Base-by-base conservation (phyloP, 495 filamentous ascomycete species). In the Penicillium ochrochloron region DNA sequence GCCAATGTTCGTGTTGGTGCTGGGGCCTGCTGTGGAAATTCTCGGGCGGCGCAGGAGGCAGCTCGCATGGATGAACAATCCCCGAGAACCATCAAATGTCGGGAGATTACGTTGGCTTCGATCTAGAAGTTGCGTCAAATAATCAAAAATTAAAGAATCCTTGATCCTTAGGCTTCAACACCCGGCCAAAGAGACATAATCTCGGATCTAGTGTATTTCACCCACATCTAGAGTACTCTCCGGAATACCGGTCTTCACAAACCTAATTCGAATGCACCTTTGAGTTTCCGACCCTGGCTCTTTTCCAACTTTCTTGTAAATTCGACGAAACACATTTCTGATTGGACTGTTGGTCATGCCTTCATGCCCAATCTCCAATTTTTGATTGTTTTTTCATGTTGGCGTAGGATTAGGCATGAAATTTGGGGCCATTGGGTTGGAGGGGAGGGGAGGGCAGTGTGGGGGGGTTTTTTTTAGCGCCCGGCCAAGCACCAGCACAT, bases 331-430 rank as follows among this genome's bases (percentile, higher is more conserved):
- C 9, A 14, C 5, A 9, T 42, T 33, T 35, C n/a, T 25, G 15
- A 46, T 42, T 53, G 50, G 41, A 35, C 15, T 0, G 21, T 31
- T 37, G 29, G 29, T 12, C 11, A 5, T 23, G 10, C 53, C 44
- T 48, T 52, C 25, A 65, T 72, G 68, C 68, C 70, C 64, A 71
- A 65, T 67, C 53, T 17, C 34, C 19, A 7, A 48, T 19, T 51
- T 51, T 42, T 14, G 35, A 44, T 44, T 21, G 5, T 44, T 25
- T 23, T 23, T 10, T 25, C 9, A 12, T 23, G 55, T 15, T 41
- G 31, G 44, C 35, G 34, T 56, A 12, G 21, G 31, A 57, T 66
- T 59, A 64, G 67, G 67, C 67, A 70, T 53, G 61, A 64, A 66
- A 59, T 60, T 59, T 27, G 62, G 46, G 55, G 41, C 31, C 25